A percentile compares a stretch with the other conserved stretches of the same genome.
phyloP scores from a whole-genome alignment of 129 eudicot genomes.

The Flaveria sonorensis region DNA sequence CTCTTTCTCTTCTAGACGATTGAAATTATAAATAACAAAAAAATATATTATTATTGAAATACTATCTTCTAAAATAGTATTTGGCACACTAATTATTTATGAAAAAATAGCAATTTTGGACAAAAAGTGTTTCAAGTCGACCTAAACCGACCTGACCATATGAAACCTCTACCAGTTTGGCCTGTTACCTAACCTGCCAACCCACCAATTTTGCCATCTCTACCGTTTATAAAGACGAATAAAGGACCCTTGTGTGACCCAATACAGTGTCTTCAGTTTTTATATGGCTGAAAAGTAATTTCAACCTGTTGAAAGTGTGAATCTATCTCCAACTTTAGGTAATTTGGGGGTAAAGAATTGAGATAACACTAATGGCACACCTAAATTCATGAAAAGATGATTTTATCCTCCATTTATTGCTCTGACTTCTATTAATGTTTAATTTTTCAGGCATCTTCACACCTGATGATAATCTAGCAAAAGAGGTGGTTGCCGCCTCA shows the following conservation, averaged over 20 bases:
- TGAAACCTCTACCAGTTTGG: background rate
- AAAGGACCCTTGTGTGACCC: background rate
- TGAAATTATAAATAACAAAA: background rate
- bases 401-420: background rate
- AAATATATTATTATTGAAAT: background rate
- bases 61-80: background rate
- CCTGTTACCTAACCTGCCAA: background rate
- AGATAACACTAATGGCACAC: conserved; percentile 3
- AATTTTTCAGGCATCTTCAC: conserved; percentile 68
- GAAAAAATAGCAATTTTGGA: background rate
- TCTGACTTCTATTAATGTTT: conserved; percentile 4
- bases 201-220: background rate
- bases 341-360: background rate
- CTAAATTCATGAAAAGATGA: background rate
- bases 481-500: conserved; percentile 87
- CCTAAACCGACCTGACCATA: background rate
- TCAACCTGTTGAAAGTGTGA: background rate
- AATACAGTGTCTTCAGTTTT: background rate
- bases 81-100: background rate
- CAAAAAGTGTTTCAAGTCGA: background rate
- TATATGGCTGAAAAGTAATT: background rate
- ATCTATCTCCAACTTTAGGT: background rate
- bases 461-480: conserved; percentile 82
- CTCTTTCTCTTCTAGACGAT: background rate
- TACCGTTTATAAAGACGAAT: background rate